Base-by-base conservation (phyloP, 805 yeast species). In the Zygosaccharomyces pseudorouxii region DNA sequence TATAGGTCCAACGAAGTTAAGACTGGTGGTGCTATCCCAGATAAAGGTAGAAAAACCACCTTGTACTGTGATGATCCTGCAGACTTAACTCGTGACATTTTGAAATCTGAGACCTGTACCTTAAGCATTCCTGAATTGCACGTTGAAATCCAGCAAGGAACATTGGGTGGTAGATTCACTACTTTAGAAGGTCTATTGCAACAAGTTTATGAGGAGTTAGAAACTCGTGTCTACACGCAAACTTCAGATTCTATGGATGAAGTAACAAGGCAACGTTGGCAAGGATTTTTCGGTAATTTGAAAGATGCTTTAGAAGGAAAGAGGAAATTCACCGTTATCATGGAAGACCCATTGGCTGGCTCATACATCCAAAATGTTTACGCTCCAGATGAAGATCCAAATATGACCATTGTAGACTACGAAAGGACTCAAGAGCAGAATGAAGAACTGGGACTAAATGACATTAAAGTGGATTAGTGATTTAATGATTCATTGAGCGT, bases 381-480 rank as follows among this genome's bases (percentile, higher is more conserved):
- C 64, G 99, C 99, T 30, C 99, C 99, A 23, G 99, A 93, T 70
- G 79, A 80, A 37, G 99, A 93, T 71, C 99, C 99, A 55, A 88
- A 92, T 65, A 93, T 93, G 98, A 75, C 67, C 37, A 79, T 86
- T 52, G 96, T 86, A 70, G 97, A 93, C 49, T 88, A 80, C 58
- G 96, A 89, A 57, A 86, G 99, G 74, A 83, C 96, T 2, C 72
- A 75, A 36, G 85, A 88, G 61, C 95, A 90, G 69, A 89, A 93
- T 65, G 99, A 93, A 63, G 92, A 85, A 38, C 77, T 93, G 55
- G 99, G 99, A 19, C 73, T 93, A 63, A 74, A 68, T 42, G 74
- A 71, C 50, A 73, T 74, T 63, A 62, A 62, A 42, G 72, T 70
- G 39, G 59, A 61, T 31, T 39, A 49, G 30, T 31, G 45, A 37